Percentiles rank a stretch among this genome's conserved stretches.
Conservation (phyloP, 1,284 basidiomycete genomes). For the Gastroboletus turbinatus region DNA sequence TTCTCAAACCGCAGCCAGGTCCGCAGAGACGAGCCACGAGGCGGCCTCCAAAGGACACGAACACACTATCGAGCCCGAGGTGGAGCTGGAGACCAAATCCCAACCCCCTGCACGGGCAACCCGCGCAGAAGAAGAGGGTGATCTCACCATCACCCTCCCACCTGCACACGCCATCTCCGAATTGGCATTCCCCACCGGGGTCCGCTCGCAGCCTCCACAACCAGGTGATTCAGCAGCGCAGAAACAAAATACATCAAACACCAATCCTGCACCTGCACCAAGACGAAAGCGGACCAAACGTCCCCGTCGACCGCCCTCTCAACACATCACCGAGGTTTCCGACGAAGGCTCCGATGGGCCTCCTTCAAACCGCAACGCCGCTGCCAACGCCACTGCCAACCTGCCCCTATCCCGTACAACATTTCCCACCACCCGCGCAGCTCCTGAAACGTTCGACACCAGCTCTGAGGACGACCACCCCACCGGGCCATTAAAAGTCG, state of each 20-base stretch:
- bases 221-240: not conserved
- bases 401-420: not conserved
- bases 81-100: not conserved
- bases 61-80: not conserved
- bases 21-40: conserved; percentile 18
- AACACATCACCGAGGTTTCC: conserved; percentile 47
- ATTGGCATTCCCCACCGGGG: conserved; percentile 37
- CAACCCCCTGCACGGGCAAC: not conserved
- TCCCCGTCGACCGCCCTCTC: conserved; percentile 33
- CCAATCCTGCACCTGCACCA: not conserved
- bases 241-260: not conserved
- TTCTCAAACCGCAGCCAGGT: conserved; percentile 41
- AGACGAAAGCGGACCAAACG: conserved; percentile 7
- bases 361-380: conserved; percentile 16
- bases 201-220: conserved; percentile 13
- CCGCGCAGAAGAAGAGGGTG: not conserved
- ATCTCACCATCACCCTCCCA: conserved; percentile 41
- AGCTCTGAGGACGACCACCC: conserved; percentile 37
- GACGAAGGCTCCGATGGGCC: conserved; percentile 31
- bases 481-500: conserved; percentile 41
- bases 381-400: not conserved
- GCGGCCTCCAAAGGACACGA: not conserved
- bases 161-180: conserved; percentile 60
- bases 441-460: conserved; percentile 12
- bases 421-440: not conserved